Evolutionary conservation across 2,329 filamentous ascomycete genomes (phyloP).

Genomic region (Clonostachys rhizophaga): DNA sequence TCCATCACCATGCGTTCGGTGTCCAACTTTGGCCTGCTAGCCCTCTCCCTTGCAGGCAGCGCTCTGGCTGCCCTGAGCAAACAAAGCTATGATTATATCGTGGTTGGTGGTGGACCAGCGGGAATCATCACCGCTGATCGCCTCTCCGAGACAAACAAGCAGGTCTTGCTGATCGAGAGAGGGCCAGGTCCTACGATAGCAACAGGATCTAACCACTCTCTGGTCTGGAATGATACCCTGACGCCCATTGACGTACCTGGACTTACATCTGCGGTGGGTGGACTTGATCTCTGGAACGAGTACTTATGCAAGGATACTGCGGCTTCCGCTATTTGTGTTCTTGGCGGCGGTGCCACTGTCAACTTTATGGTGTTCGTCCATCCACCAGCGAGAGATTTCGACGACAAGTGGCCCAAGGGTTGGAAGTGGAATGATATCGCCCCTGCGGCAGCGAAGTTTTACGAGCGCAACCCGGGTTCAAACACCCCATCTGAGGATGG

Average conservation of each 20-base stretch:
- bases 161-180: slow-evolving; percentile 57
- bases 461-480: slow-evolving; percentile 46
- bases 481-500: slow-evolving; percentile 61
- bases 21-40: too few relatives aligned
- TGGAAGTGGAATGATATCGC: slow-evolving; percentile 58
- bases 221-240: slow-evolving; percentile 56
- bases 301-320: slow-evolving; percentile 13
- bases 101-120: slow-evolving; percentile 13
- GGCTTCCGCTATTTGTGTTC: slow-evolving; percentile 51
- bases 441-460: slow-evolving; percentile 54
- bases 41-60: too few relatives aligned
- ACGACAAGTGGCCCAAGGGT: slow-evolving; percentile 58
- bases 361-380: slow-evolving; percentile 66
- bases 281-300: slow-evolving; percentile 37
- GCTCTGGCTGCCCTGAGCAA: too few relatives aligned
- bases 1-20: too few relatives aligned
- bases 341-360: slow-evolving; percentile 62
- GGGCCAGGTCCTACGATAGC: slow-evolving; percentile 54
- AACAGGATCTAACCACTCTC: slow-evolving; percentile 57
- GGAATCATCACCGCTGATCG: slow-evolving; percentile 20
- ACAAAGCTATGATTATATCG: slow-evolving; percentile 14
- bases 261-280: slow-evolving; percentile 20
- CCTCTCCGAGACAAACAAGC: slow-evolving; percentile 59
- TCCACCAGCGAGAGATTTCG: slow-evolving; percentile 61
- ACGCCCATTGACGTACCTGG: slow-evolving; percentile 69